Base-by-base conservation (phyloP, 2,329 filamentous ascomycete species). In the Hansfordia pulvinata region DNA sequence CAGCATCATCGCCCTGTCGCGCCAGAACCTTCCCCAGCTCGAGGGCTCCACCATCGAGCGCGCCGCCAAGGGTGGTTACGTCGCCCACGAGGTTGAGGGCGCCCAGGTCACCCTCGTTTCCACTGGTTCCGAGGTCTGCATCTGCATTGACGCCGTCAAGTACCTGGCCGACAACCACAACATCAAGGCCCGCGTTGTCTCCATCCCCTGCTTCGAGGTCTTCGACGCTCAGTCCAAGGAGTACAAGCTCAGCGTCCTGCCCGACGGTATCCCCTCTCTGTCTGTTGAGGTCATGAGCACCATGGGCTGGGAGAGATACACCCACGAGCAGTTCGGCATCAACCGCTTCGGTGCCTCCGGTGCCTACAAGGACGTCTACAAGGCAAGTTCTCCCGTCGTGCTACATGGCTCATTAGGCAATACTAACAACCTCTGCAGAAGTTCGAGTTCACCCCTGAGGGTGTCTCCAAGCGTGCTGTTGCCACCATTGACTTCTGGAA, bases 391-490 rank as follows among this genome's bases (percentile, higher is more conserved):
- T 23, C 20, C 13, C 16, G 11, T 14, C 6, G 11, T 16, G 5
- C 19, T 19, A 13, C 17, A 8, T 16, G 18, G 12, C 8, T 8
- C 21, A 22, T 22, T 19, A 29, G 10, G 10, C 8, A 17, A 25
- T 39, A 32, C 51, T 65, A 51, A 64, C 51, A 45, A 43, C 26
- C 14, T 30, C 27, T 50, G 45, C 46, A 92, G 81, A 96, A 94
- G 74, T 98, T 98, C 63, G 90, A 96, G 61, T 96, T 98, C 69
- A 98, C 88, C 26, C 82, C 90, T 28, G 88, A 93, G 62, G 90
- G 90, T 40, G 81, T 98, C 54, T 68, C 82, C 62, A 94, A 96
- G 80, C 85, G 90, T 47, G 90, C 88, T 34, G 58, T 84, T 37
- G 78, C 80, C 43, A 98, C 90, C 38, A 65, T 96, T 48, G 76